Percentiles rank a stretch among this genome's conserved stretches.
Conservation (phyloP, 805 yeast genomes). For the Pichia gijzeniarum region DNA sequence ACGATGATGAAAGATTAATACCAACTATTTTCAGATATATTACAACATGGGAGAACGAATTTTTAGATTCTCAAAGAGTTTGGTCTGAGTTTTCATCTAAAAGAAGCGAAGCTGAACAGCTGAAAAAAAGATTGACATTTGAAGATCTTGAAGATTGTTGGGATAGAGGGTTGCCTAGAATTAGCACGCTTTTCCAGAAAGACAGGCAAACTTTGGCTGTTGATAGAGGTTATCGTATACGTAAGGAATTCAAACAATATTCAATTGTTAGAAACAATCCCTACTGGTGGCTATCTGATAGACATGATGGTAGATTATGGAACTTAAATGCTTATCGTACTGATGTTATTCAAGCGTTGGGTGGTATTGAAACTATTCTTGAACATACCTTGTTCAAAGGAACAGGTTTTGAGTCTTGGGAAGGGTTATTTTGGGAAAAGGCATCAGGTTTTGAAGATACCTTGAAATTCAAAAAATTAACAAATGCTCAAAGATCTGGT, state of each 20-base stretch:
- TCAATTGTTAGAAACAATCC: constrained; percentile 72
- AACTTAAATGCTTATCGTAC: constrained; percentile 86
- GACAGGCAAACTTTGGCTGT: constrained; percentile 92
- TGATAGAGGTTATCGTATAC: constrained; percentile 86
- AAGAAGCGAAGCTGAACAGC: constrained; percentile 78
- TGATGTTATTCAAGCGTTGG: constrained; percentile 94
- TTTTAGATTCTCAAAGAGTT: constrained; percentile 86
- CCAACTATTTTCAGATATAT: constrained; percentile 93
- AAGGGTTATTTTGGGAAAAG: constrained; percentile 97
- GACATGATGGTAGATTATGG: constrained; percentile 96
- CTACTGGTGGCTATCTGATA: constrained; percentile 93
- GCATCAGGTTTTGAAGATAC: constrained; percentile 97
- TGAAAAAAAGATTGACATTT: constrained; percentile 77
- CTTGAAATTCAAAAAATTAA: constrained; percentile 85
- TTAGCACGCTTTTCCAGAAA: constrained; percentile 89
- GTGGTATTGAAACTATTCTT: constrained; percentile 92
- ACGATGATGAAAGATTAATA: constrained; percentile 69
- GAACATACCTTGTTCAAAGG: constrained; percentile 95
- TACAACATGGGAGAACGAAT: constrained; percentile 95
- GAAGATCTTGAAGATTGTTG: constrained; percentile 93
- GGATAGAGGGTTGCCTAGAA: constrained; percentile 97
- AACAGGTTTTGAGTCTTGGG: constrained; percentile 98
- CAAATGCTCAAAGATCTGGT: constrained; percentile 97
- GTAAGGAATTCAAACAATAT: constrained; percentile 72
- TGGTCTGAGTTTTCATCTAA: constrained; percentile 97